Conservation (phyloP, 2,329 filamentous ascomycete species). For the Aspergillus intermedius region DNA sequence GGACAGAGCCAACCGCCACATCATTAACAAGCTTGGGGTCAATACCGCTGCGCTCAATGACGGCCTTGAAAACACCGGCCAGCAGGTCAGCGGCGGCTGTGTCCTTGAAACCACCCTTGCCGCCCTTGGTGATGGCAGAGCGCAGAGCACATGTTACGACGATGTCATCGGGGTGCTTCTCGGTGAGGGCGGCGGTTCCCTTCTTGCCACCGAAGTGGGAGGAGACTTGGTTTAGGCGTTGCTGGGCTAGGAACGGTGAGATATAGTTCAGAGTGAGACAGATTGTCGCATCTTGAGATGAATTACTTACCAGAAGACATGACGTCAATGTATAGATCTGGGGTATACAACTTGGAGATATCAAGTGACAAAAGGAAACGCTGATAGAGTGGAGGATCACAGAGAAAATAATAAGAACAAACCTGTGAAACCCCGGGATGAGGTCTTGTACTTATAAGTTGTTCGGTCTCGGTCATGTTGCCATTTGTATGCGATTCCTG, state of each 20-base stretch:
- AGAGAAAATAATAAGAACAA: conserved; percentile 2
- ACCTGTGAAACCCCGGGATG: conserved; percentile 3
- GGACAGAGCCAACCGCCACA: conserved; percentile 82
- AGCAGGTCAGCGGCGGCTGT: conserved; percentile 81
- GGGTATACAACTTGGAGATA: not conserved
- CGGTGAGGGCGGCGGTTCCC: conserved; percentile 29
- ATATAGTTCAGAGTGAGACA: not conserved
- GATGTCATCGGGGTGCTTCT: conserved; percentile 59
- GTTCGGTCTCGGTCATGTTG: conserved; percentile 12
- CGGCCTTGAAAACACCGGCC: conserved; percentile 70
- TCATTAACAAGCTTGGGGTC: conserved; percentile 86
- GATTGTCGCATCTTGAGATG: not conserved
- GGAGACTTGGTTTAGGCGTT: conserved; percentile 54
- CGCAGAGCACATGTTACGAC: conserved; percentile 90
- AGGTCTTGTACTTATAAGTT: conserved; percentile 8
- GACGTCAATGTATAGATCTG: conserved; percentile 14
- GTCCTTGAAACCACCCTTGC: conserved; percentile 93
- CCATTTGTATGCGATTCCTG: conserved; percentile 13
- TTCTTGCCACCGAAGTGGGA: conserved; percentile 45
- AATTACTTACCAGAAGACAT: conserved; percentile 38
- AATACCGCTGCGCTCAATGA: conserved; percentile 80
- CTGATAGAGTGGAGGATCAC: conserved; percentile 2
- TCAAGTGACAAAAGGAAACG: not conserved
- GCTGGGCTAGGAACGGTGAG: conserved; percentile 41
- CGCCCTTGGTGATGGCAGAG: conserved; percentile 85